Percentiles rank a stretch among this genome's conserved stretches.
Evolutionary conservation across 495 filamentous ascomycete genomes (phyloP).

Genomic region (Jackrogersella multiformis): DNA sequence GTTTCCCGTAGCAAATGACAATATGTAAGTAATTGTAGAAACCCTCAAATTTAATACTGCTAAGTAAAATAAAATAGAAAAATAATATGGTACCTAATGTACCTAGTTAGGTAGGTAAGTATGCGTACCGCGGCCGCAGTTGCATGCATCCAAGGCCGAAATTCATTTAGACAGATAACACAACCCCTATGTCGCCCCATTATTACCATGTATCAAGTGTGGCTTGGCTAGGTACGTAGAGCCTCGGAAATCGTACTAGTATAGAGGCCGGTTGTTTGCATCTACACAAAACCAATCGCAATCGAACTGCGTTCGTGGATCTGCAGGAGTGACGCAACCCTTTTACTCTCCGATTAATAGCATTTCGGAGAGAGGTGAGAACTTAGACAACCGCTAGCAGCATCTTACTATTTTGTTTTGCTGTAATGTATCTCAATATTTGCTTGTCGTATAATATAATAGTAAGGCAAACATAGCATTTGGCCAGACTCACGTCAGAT

Average conservation of each 20-base stretch:
- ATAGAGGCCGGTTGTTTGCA: constrained; percentile 26
- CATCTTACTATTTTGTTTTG: not conserved
- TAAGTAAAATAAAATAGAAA: no score
- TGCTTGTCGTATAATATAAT: not conserved
- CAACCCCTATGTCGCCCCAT: constrained; percentile 5
- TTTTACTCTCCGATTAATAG: constrained; percentile 33
- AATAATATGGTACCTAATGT: no score
- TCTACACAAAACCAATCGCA: constrained; percentile 26
- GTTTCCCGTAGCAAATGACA: no score
- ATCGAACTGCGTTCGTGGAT: no score
- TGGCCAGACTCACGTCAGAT: not conserved
- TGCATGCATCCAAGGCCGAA: not conserved
- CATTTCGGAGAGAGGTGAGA: constrained; percentile 18
- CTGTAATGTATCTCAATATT: not conserved
- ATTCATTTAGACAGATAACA: constrained; percentile 5
- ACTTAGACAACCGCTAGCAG: not conserved
- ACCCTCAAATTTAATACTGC: no score
- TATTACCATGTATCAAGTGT: not conserved
- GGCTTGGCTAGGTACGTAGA: constrained; percentile 14
- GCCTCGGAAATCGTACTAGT: constrained; percentile 21
- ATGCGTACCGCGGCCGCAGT: constrained; percentile 27
- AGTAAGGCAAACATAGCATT: not conserved
- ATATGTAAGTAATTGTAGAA: no score
- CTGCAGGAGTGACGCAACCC: constrained; percentile 24
- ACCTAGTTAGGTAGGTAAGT: no score